These are phyloP conservation scores for Thalassiosira profunda DNA, from an alignment of 108 stramenopile genomes.

Conservation along the genomic window DNA sequence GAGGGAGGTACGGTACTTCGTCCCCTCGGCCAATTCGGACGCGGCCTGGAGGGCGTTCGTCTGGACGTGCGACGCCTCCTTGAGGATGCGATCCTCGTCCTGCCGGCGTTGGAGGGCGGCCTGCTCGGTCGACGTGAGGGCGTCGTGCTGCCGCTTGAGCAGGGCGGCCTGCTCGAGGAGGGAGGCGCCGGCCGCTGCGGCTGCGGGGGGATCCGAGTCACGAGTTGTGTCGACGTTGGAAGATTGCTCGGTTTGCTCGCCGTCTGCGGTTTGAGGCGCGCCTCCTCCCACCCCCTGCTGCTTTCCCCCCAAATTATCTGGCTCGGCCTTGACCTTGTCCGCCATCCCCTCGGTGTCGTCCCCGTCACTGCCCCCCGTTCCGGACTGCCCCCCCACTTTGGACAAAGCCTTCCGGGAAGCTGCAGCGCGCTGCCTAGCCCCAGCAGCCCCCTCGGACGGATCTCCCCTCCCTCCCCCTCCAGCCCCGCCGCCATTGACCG, in stretches of 20 bases:
- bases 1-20: slow-evolving; percentile 78
- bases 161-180: slow-evolving; percentile 89
- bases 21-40: slow-evolving; percentile 91
- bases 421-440: slow-evolving; percentile 21
- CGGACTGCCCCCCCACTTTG: slow-evolving; percentile 28
- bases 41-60: slow-evolving; percentile 97
- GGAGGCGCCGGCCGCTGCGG: slow-evolving; percentile 42
- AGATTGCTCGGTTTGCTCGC: slow-evolving; percentile 19
- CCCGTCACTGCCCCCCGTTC: slow-evolving; percentile 26
- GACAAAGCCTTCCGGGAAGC: slow-evolving; percentile 44
- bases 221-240: slow-evolving; percentile 2
- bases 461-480: neutral
- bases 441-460: slow-evolving; percentile 1
- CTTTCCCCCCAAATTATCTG: too few relatives aligned
- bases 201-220: neutral
- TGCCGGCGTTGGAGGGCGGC: slow-evolving; percentile 55
- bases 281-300: too few relatives aligned
- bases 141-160: slow-evolving; percentile 67
- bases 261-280: neutral
- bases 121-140: slow-evolving; percentile 65
- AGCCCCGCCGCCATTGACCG: slow-evolving; percentile 21
- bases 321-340: neutral
- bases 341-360: neutral
- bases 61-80: slow-evolving; percentile 94
- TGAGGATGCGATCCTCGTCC: slow-evolving; percentile 93